A percentile compares a stretch with the other conserved stretches of the same genome.
Evolutionary conservation across 495 filamentous ascomycete species (phyloP).

Genomic region (Chaetomium fimeti): DNA sequence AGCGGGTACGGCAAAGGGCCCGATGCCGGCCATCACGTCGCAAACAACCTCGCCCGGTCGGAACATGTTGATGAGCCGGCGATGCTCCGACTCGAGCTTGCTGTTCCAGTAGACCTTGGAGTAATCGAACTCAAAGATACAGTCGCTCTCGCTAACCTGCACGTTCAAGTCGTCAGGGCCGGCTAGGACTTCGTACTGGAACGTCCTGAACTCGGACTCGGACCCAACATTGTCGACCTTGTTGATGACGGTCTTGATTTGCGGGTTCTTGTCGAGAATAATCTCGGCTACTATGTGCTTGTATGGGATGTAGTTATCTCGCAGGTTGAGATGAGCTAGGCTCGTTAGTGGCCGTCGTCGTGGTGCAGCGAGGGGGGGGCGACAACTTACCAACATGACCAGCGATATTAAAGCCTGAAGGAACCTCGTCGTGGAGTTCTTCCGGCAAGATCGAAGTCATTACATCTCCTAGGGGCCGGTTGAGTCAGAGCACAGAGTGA

Average conservation of each 20-base stretch:
- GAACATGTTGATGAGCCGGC: conserved; percentile 74
- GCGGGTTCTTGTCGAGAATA: conserved; percentile 78
- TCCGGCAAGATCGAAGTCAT: conserved; percentile 72
- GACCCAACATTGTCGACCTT: conserved; percentile 86
- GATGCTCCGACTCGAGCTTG: conserved; percentile 83
- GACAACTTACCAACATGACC: conserved; percentile 75
- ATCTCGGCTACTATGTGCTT: conserved; percentile 80
- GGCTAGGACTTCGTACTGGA: conserved; percentile 86
- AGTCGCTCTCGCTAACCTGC: conserved; percentile 61
- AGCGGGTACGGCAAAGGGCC: conserved; percentile 90
- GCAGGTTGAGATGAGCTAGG: conserved; percentile 82
- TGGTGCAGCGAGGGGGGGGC: conserved; percentile 18
- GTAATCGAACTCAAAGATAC: conserved; percentile 69
- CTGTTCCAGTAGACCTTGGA: conserved; percentile 97
- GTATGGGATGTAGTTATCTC: conserved; percentile 73
- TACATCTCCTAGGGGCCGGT: conserved; percentile 64
- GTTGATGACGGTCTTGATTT: conserved; percentile 86
- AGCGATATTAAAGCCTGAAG: conserved; percentile 79
- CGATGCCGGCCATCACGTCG: conserved; percentile 97
- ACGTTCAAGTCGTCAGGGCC: conserved; percentile 80
- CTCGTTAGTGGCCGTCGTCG: conserved; percentile 24
- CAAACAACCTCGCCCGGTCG: conserved; percentile 80
- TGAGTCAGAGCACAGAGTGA: not conserved
- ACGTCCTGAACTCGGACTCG: conserved; percentile 84
- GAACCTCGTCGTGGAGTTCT: conserved; percentile 65